Conservation (phyloP, 163 green algal species). For the Scenedesmus sp. region DNA sequence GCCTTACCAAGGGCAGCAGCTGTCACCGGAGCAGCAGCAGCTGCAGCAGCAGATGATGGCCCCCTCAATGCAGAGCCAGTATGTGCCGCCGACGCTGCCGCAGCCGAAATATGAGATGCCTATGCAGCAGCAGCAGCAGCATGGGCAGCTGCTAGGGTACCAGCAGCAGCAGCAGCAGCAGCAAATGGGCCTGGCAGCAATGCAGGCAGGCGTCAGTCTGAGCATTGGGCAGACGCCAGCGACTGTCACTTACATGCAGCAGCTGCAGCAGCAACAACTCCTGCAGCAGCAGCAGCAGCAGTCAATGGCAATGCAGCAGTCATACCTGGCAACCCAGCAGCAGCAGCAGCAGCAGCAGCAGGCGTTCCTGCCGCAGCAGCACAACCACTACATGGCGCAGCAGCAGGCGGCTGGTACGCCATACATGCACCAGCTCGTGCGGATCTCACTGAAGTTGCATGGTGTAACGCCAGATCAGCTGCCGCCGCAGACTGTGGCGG, state of each 20-base stretch:
- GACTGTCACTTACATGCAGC: background rate
- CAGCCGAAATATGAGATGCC: background rate
- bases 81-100: too few relatives aligned
- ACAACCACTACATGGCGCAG: background rate
- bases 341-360: conserved; percentile 3
- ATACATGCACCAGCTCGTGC: conserved; percentile 18
- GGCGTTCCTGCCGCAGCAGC: background rate
- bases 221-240: background rate
- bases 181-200: background rate
- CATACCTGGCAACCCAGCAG: background rate
- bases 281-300: background rate
- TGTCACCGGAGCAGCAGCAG: too few relatives aligned
- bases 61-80: too few relatives aligned
- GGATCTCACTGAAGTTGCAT: conserved; percentile 20
- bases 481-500: background rate
- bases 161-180: conserved; percentile 22
- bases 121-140: background rate
- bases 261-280: background rate
- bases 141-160: background rate
- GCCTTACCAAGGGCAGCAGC: too few relatives aligned
- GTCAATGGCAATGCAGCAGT: too few relatives aligned
- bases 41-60: too few relatives aligned
- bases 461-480: conserved; percentile 29
- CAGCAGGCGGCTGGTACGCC: background rate
- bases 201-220: background rate